These are phyloP conservation scores for Acacia concinna DNA, from an alignment of 331 rosid genomes.

Conservation along the genomic window DNA sequence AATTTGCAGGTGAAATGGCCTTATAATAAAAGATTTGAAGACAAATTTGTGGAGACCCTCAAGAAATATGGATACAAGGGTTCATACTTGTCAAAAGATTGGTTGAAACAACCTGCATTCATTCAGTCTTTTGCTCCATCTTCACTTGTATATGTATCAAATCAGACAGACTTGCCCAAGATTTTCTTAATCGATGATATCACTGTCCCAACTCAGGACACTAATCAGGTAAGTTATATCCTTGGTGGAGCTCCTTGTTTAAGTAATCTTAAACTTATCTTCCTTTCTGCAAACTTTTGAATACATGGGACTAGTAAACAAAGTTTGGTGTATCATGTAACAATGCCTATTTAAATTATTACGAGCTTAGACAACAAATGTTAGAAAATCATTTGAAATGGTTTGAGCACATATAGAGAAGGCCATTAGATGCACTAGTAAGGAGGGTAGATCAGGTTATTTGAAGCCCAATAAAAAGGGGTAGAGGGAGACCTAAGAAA, in stretches of 20 bases:
- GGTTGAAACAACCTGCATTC: constrained; percentile 88
- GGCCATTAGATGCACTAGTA: no score
- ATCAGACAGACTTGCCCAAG: constrained; percentile 83
- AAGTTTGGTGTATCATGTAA: background rate
- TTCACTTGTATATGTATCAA: constrained; percentile 70
- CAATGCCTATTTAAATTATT: background rate
- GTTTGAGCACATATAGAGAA: no score
- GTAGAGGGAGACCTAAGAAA: no score
- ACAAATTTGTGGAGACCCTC: constrained; percentile 83
- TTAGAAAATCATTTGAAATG: no score
- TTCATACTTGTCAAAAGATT: constrained; percentile 77
- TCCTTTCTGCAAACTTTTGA: constrained; percentile 4
- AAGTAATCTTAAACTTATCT: constrained; percentile 15
- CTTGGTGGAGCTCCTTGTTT: background rate
- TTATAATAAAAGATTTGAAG: constrained; percentile 70
- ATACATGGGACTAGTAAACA: background rate
- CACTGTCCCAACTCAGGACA: constrained; percentile 72
- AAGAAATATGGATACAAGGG: constrained; percentile 89
- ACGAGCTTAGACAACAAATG: background rate
- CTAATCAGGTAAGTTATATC: constrained; percentile 71
- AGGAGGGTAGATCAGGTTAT: no score
- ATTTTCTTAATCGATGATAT: constrained; percentile 70
- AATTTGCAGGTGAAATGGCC: constrained; percentile 83
- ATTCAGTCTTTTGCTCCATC: constrained; percentile 97
- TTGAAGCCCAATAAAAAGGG: no score